These are phyloP conservation scores for Ophiocordyceps robertsii DNA, from an alignment of 2,329 filamentous ascomycete species.

Conservation along the genomic window DNA sequence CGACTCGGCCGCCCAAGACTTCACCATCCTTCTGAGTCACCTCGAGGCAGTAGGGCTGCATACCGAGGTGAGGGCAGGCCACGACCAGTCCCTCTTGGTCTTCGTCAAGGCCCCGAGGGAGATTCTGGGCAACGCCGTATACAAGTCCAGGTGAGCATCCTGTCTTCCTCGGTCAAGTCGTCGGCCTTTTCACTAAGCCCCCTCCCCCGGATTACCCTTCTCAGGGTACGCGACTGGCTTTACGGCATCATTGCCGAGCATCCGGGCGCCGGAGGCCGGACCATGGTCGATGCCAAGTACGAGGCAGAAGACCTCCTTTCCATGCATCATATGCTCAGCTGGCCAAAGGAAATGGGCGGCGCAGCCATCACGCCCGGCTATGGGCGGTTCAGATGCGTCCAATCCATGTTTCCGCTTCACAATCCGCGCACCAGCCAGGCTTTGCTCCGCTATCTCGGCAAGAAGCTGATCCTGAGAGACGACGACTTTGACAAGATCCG, in stretches of 20 bases:
- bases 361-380: slow-evolving; percentile 46
- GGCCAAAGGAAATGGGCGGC: slow-evolving; percentile 42
- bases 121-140: slow-evolving; percentile 50
- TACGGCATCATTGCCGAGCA: slow-evolving; percentile 53
- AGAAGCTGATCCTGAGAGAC: slow-evolving; percentile 32
- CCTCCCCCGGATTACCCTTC: no score
- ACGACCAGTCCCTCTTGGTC: slow-evolving; percentile 51
- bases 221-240: slow-evolving; percentile 62
- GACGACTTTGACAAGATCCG: slow-evolving; percentile 46
- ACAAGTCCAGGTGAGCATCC: slow-evolving; percentile 26
- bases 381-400: slow-evolving; percentile 47
- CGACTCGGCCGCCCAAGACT: slow-evolving; percentile 19
- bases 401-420: slow-evolving; percentile 49
- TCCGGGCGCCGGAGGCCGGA: slow-evolving; percentile 39
- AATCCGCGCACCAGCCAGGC: slow-evolving; percentile 42
- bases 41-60: slow-evolving; percentile 51
- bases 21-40: slow-evolving; percentile 37
- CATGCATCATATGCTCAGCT: slow-evolving; percentile 53
- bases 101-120: slow-evolving; percentile 52
- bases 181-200: background rate
- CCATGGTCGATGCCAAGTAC: slow-evolving; percentile 33
- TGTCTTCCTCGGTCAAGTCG: background rate
- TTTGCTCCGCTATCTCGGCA: slow-evolving; percentile 43
- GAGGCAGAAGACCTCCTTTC: slow-evolving; percentile 60
- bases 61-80: slow-evolving; percentile 58